Percentiles rank a stretch among this genome's conserved stretches.
Conservation (phyloP, 2,329 filamentous ascomycete species). For the Colletotrichum destructivum region DNA sequence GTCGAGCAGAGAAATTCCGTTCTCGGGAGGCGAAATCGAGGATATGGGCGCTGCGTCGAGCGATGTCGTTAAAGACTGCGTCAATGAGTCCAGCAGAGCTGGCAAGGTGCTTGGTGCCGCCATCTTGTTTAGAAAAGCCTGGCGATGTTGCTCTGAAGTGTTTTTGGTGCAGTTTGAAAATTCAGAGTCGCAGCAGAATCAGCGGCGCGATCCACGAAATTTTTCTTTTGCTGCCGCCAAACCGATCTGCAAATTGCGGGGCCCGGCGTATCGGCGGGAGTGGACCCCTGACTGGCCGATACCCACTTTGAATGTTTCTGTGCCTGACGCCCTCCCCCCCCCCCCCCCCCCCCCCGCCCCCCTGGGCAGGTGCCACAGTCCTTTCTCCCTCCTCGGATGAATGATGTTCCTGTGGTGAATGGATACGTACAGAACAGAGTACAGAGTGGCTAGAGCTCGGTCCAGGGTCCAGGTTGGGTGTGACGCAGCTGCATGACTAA, state of each 20-base stretch:
- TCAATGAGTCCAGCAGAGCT: slow-evolving; percentile 67
- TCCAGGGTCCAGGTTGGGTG: no score
- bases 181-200: slow-evolving; percentile 8
- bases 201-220: slow-evolving; percentile 27
- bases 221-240: slow-evolving; percentile 26
- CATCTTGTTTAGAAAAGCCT: slow-evolving; percentile 51
- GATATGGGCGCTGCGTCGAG: slow-evolving; percentile 77
- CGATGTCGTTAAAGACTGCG: slow-evolving; percentile 73
- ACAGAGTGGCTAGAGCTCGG: not conserved
- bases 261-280: slow-evolving; percentile 3
- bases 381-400: not conserved
- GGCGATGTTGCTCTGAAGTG: not conserved
- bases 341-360: no score
- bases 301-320: slow-evolving; percentile 11
- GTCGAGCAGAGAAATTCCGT: slow-evolving; percentile 95
- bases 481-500: slow-evolving; percentile 29
- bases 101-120: slow-evolving; percentile 66
- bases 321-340: not conserved
- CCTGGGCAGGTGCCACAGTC: not conserved
- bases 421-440: no score
- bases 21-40: slow-evolving; percentile 79
- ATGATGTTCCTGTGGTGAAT: slow-evolving; percentile 11
- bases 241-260: slow-evolving; percentile 37
- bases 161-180: not conserved
- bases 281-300: slow-evolving; percentile 1